Conservation (phyloP, 2,329 filamentous ascomycete genomes). For the Talaromyces sp. region DNA sequence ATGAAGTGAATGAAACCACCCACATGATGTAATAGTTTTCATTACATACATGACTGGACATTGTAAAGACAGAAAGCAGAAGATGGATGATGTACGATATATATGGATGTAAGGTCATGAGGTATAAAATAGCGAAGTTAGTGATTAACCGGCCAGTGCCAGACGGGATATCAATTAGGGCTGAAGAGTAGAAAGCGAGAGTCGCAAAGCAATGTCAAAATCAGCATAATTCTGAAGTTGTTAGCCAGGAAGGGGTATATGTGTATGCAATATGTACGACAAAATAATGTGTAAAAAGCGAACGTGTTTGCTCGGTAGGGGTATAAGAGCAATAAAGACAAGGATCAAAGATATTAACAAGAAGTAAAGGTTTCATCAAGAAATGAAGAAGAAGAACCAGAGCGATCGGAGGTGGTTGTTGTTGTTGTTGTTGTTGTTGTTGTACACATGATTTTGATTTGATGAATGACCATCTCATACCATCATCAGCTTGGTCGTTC, state of each 20-base stretch:
- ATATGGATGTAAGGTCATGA: not conserved
- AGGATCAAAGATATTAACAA: slow-evolving; percentile 2
- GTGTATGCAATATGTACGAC: slow-evolving; percentile 4
- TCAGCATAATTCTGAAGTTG: not conserved
- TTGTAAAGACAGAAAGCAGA: not conserved
- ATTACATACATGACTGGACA: not conserved
- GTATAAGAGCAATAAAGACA: slow-evolving; percentile 17
- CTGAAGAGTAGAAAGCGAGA: not conserved
- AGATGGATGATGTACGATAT: not conserved
- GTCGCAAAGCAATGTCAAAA: slow-evolving; percentile 1
- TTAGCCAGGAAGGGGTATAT: slow-evolving; percentile 3
- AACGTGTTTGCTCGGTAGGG: slow-evolving; percentile 17
- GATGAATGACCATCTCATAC: slow-evolving; percentile 32
- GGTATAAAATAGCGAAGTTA: not conserved
- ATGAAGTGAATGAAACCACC: not conserved
- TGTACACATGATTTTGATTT: slow-evolving; percentile 9
- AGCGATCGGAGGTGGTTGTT: slow-evolving; percentile 11
- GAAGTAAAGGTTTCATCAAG: not conserved
- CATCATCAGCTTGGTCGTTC: slow-evolving; percentile 50
- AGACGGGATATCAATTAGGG: not conserved
- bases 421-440: no score
- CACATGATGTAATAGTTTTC: not conserved
- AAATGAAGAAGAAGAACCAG: not conserved
- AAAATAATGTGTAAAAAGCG: slow-evolving; percentile 1
- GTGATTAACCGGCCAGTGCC: not conserved